phyloP scores from a whole-genome alignment of 805 yeast species.

The Lachancea kluyveri region DNA sequence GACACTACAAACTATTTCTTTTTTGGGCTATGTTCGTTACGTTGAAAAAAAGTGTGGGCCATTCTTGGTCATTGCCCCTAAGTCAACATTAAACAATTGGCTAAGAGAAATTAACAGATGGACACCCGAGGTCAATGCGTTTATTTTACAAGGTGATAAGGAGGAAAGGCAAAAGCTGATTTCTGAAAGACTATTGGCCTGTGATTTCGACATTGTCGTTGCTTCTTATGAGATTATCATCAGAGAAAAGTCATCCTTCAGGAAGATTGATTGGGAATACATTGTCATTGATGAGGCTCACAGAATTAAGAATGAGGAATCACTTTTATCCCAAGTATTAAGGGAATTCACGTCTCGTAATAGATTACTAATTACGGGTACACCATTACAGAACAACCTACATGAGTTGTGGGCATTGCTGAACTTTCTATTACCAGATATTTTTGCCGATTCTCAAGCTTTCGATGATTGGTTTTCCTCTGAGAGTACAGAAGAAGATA shows the following conservation, averaged over 20 bases:
- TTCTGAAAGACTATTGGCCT: conserved; percentile 41
- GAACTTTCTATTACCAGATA: conserved; percentile 72
- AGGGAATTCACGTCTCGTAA: conserved; percentile 66
- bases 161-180: conserved; percentile 55
- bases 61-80: conserved; percentile 70
- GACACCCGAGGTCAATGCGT: conserved; percentile 73
- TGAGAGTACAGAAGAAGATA: conserved; percentile 35
- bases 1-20: conserved; percentile 73
- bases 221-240: conserved; percentile 75
- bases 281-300: conserved; percentile 78
- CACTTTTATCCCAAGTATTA: conserved; percentile 65
- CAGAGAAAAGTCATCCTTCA: conserved; percentile 60
- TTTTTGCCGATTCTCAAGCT: conserved; percentile 63
- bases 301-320: conserved; percentile 72
- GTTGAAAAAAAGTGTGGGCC: conserved; percentile 60
- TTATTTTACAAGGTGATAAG: conserved; percentile 70
- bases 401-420: conserved; percentile 79
- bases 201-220: conserved; percentile 67
- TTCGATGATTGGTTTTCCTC: conserved; percentile 71
- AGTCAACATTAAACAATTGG: conserved; percentile 80
- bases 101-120: conserved; percentile 66
- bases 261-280: conserved; percentile 69
- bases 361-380: conserved; percentile 71
- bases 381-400: conserved; percentile 73
- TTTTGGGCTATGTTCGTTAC: conserved; percentile 65